These are phyloP conservation scores for Ogataea ganodermae DNA, from an alignment of 805 yeast genomes.

Conservation along the genomic window DNA sequence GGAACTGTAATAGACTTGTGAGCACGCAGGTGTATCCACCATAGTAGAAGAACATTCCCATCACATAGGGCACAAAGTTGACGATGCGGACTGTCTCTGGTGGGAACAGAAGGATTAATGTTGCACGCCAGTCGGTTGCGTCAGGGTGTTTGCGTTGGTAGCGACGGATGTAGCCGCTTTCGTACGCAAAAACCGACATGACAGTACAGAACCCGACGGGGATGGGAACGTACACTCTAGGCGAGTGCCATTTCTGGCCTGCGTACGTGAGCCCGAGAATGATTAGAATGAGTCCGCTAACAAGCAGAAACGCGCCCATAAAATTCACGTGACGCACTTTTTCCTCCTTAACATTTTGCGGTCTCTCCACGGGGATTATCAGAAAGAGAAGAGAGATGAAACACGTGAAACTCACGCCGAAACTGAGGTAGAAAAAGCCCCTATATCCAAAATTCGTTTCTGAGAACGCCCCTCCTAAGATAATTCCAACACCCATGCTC, in stretches of 20 bases:
- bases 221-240: slow-evolving; percentile 44
- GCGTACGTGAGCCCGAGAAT: slow-evolving; percentile 49
- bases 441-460: slow-evolving; percentile 40
- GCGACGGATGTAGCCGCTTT: slow-evolving; percentile 44
- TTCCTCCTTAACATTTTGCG: slow-evolving; percentile 31
- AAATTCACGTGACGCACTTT: slow-evolving; percentile 35
- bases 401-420: slow-evolving; percentile 32
- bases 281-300: slow-evolving; percentile 40
- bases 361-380: slow-evolving; percentile 33
- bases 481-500: slow-evolving; percentile 39
- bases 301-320: slow-evolving; percentile 25
- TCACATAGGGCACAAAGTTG: slow-evolving; percentile 24
- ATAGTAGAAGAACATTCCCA: slow-evolving; percentile 17
- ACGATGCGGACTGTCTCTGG: slow-evolving; percentile 24
- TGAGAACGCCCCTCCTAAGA: slow-evolving; percentile 49
- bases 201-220: slow-evolving; percentile 40
- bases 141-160: slow-evolving; percentile 42
- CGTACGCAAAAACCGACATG: slow-evolving; percentile 33
- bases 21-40: slow-evolving; percentile 15
- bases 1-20: slow-evolving; percentile 19
- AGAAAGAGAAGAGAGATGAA: slow-evolving; percentile 24
- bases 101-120: slow-evolving; percentile 27
- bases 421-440: slow-evolving; percentile 41
- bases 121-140: slow-evolving; percentile 32
- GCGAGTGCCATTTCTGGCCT: slow-evolving; percentile 43